Percentiles rank a stretch among this genome's conserved stretches.
phyloP scores from a whole-genome alignment of 306 rosid genomes.

The Acacia confusa region DNA sequence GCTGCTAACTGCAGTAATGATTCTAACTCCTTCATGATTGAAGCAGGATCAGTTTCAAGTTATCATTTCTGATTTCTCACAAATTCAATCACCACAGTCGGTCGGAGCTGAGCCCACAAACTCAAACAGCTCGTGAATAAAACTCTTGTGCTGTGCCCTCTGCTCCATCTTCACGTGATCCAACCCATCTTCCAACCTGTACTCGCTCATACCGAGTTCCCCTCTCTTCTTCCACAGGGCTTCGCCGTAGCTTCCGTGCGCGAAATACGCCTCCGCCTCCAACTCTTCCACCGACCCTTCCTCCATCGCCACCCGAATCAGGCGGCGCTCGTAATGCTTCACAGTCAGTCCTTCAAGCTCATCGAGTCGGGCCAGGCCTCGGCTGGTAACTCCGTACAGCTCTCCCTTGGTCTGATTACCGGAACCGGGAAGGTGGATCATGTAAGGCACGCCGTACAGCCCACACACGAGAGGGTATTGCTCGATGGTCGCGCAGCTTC shows the following conservation, averaged over 20 bases:
- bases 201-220: slow-evolving; percentile 42
- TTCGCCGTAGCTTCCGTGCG: slow-evolving; percentile 53
- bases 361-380: slow-evolving; percentile 52
- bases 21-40: not conserved
- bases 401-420: slow-evolving; percentile 61
- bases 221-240: slow-evolving; percentile 53
- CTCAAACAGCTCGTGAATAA: slow-evolving; percentile 30
- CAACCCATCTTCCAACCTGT: slow-evolving; percentile 36
- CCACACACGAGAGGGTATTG: slow-evolving; percentile 60
- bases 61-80: not conserved
- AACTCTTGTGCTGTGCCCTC: slow-evolving; percentile 21
- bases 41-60: not conserved
- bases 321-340: slow-evolving; percentile 60
- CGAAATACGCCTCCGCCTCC: slow-evolving; percentile 65
- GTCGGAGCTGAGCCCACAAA: not conserved
- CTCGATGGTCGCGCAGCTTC: slow-evolving; percentile 32
- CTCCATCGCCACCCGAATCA: slow-evolving; percentile 31
- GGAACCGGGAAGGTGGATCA: slow-evolving; percentile 58
- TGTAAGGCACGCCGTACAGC: slow-evolving; percentile 67
- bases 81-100: not conserved
- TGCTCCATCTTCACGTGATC: slow-evolving; percentile 39
- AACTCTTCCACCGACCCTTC: not conserved
- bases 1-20: not conserved
- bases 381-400: slow-evolving; percentile 48
- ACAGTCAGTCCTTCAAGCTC: slow-evolving; percentile 48